phyloP scores from a whole-genome alignment of 306 rosid species.

The Quercus robur region DNA sequence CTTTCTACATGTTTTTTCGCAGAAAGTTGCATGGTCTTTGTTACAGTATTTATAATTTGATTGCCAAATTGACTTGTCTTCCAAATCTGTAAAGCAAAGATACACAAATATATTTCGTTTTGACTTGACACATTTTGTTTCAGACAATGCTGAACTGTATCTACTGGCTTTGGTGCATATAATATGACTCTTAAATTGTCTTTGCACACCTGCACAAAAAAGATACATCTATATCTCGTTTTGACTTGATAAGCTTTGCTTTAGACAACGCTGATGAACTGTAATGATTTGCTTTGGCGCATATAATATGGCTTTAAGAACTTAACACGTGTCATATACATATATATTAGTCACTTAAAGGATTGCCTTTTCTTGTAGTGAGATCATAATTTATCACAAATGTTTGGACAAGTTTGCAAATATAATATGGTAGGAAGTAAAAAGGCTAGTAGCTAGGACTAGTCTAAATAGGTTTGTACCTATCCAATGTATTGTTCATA shows the following conservation, averaged over 20 bases:
- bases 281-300: neutral
- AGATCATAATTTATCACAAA: neutral
- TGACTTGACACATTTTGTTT: too few relatives aligned
- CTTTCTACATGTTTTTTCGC: neutral
- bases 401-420: constrained; percentile 1
- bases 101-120: neutral
- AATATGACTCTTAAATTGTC: too few relatives aligned
- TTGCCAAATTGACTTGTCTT: neutral
- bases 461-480: constrained; percentile 35
- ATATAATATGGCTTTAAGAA: neutral
- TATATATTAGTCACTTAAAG: neutral
- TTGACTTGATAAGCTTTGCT: too few relatives aligned
- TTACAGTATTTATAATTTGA: neutral
- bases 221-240: too few relatives aligned
- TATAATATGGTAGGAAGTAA: constrained; percentile 17
- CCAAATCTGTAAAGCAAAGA: neutral
- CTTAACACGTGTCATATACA: neutral
- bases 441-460: constrained; percentile 31
- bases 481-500: neutral
- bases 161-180: too few relatives aligned
- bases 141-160: too few relatives aligned
- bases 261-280: too few relatives aligned
- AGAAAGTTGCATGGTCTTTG: neutral
- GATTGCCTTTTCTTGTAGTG: neutral
- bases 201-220: too few relatives aligned